These are phyloP conservation scores for Pythium rishiriense DNA, from an alignment of 352 stramenopile species.

Conservation along the genomic window DNA sequence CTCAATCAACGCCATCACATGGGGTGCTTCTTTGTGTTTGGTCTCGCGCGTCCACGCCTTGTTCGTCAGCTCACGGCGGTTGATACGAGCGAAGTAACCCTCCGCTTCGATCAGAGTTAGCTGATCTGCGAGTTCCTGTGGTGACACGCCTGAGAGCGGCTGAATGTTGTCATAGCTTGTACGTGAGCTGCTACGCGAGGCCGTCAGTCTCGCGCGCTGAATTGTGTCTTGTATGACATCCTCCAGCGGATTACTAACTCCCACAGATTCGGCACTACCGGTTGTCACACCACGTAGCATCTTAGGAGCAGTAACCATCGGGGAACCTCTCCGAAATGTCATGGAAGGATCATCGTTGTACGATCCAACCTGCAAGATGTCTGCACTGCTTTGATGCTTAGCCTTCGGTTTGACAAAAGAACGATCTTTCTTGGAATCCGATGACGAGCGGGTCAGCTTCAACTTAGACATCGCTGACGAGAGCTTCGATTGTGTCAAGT, in stretches of 20 bases:
- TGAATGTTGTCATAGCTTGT: constrained; percentile 82
- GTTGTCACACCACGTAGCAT: constrained; percentile 70
- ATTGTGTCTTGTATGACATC: constrained; percentile 76
- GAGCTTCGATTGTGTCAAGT: constrained; percentile 37
- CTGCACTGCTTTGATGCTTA: constrained; percentile 42
- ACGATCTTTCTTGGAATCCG: constrained; percentile 70
- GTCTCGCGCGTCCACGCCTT: constrained; percentile 84
- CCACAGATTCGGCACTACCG: constrained; percentile 42
- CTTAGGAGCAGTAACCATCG: constrained; percentile 46
- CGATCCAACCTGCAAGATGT: constrained; percentile 51
- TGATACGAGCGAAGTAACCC: constrained; percentile 69
- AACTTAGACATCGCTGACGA: constrained; percentile 63
- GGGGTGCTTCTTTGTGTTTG: constrained; percentile 77
- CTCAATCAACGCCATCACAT: constrained; percentile 85
- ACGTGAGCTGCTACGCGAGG: constrained; percentile 60
- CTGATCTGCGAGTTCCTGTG: constrained; percentile 78
- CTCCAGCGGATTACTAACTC: constrained; percentile 33
- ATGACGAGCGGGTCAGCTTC: constrained; percentile 69
- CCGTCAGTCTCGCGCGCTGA: constrained; percentile 52
- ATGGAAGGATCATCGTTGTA: constrained; percentile 28
- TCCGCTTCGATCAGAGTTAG: constrained; percentile 82
- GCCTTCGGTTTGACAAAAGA: constrained; percentile 64
- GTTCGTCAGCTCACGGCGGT: constrained; percentile 79
- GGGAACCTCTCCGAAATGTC: constrained; percentile 21
- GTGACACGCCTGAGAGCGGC: constrained; percentile 56